Base-by-base conservation (phyloP, 2,329 filamentous ascomycete genomes). In the Fusarium sp. region DNA sequence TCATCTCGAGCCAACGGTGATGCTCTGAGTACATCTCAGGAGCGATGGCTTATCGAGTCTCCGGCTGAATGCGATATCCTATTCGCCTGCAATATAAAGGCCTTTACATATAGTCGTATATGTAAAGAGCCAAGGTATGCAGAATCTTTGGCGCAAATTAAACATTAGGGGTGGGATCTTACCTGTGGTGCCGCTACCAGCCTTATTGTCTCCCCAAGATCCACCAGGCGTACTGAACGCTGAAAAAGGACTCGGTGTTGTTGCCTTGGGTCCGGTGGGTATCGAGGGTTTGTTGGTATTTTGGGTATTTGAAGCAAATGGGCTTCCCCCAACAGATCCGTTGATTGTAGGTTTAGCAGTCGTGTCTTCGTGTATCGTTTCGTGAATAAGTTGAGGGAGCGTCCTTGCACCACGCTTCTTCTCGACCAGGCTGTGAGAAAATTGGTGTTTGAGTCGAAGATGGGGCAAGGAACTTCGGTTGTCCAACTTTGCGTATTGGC, bases 351-450 rank as follows among this genome's bases (percentile, higher is more conserved):
- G 18, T 46, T 69, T 67, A 11, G 60, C 16, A 14, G 30, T 65
- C 18, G 52, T 30, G 32, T 82, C 79, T 67, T 85, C 84, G 52
- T 80, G 87, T 13, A 89, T 79, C 3, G 87, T 90, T 34, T 80
- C 78, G 70, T 88, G 86, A 30, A 91, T 88, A 24, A 89, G 79
- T 27, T 86, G 80, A 4, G 87, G 83, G 4, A 91, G 79, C 13
- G 85, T 78, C 48, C 81, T 82, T 13, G 78, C 77, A 8, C 83
- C 83, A 27, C 89, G 86, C 76, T 91, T 91, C 51, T 80, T 81
- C 77, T 91, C 89, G 10, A 91, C 89, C 18, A 91, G 75, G 8
- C 71, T 76, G 13, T 81, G 79, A 2, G 89, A 91, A 66, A 87
- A 88, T 18, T 85, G 79, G 69, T 91, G 88, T 30, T 82, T 82